Evolutionary conservation across 1,284 basidiomycete species (phyloP).

Genomic region (Malassezia furfur): DNA sequence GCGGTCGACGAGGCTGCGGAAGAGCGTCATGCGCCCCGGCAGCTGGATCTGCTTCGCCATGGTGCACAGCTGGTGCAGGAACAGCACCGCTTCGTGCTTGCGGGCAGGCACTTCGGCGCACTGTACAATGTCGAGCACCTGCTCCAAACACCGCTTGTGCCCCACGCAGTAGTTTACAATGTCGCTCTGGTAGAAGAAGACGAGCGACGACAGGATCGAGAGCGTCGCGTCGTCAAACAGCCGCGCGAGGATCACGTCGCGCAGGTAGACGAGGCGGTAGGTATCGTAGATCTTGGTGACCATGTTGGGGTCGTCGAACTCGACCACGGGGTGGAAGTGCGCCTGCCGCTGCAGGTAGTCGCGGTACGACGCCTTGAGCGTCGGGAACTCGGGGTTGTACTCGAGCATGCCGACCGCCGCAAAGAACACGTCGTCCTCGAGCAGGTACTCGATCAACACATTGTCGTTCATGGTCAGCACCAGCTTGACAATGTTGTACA

Average conservation of each 20-base stretch:
- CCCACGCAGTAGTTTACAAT: conserved; percentile 82
- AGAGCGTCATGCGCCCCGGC: conserved; percentile 73
- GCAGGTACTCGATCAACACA: conserved; percentile 82
- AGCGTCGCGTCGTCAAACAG: conserved; percentile 92
- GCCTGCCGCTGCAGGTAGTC: conserved; percentile 74
- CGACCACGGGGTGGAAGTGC: conserved; percentile 55
- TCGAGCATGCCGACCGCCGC: conserved; percentile 93
- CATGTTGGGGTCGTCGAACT: conserved; percentile 38
- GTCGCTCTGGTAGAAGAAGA: conserved; percentile 98
- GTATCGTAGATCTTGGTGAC: conserved; percentile 74
- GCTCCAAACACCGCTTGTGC: conserved; percentile 64
- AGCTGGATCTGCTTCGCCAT: conserved; percentile 97
- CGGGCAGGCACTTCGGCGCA: conserved; percentile 1
- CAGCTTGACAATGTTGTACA: conserved; percentile 87
- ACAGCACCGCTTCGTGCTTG: conserved; percentile 51
- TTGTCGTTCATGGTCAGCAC: conserved; percentile 96
- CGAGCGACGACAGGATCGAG: conserved; percentile 89
- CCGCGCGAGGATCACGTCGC: conserved; percentile 91
- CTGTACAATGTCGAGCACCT: conserved; percentile 59
- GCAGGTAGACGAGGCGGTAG: conserved; percentile 89
- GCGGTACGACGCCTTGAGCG: conserved; percentile 89
- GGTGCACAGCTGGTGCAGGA: conserved; percentile 82
- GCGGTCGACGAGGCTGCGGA: conserved; percentile 75
- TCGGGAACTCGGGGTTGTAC: conserved; percentile 94
- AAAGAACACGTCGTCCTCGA: conserved; percentile 83